phyloP scores from a whole-genome alignment of 768 basidiomycete species.

The Tephrocybe sp. region DNA sequence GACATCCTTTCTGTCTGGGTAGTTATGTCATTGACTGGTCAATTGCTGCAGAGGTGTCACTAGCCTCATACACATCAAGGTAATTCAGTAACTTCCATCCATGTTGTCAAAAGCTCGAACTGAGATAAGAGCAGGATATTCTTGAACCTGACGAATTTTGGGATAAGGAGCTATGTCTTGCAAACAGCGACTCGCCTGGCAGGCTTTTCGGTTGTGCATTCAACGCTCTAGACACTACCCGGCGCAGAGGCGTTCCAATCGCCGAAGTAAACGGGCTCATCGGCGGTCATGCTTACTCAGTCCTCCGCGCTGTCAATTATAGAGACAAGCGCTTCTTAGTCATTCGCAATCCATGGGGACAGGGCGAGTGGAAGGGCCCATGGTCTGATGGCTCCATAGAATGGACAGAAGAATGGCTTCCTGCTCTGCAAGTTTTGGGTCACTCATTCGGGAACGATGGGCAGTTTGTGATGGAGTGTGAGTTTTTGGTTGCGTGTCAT shows the following conservation, averaged over 20 bases:
- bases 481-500: slow-evolving; percentile 10
- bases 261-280: slow-evolving; percentile 36
- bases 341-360: slow-evolving; percentile 53
- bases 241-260: slow-evolving; percentile 21
- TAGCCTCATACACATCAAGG: slow-evolving; percentile 25
- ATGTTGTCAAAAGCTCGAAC: neutral
- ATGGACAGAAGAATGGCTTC: slow-evolving; percentile 53
- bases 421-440: slow-evolving; percentile 36
- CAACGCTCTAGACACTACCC: slow-evolving; percentile 27
- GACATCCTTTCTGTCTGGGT: neutral
- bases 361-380: slow-evolving; percentile 47
- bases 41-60: slow-evolving; percentile 20
- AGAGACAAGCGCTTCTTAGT: slow-evolving; percentile 46
- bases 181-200: slow-evolving; percentile 38
- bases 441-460: slow-evolving; percentile 54
- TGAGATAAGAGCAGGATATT: slow-evolving; percentile 44
- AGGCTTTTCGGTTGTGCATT: slow-evolving; percentile 51
- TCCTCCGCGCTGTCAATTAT: slow-evolving; percentile 45
- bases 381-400: slow-evolving; percentile 60
- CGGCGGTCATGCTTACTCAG: slow-evolving; percentile 46
- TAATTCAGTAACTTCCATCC: neutral
- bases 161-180: slow-evolving; percentile 45
- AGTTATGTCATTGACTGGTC: neutral
- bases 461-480: slow-evolving; percentile 57
- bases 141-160: slow-evolving; percentile 50